A percentile compares a stretch with the other conserved stretches of the same genome.
These are phyloP conservation scores for Camillea tinctor DNA, from an alignment of 2,329 filamentous ascomycete genomes.

Conservation along the genomic window DNA sequence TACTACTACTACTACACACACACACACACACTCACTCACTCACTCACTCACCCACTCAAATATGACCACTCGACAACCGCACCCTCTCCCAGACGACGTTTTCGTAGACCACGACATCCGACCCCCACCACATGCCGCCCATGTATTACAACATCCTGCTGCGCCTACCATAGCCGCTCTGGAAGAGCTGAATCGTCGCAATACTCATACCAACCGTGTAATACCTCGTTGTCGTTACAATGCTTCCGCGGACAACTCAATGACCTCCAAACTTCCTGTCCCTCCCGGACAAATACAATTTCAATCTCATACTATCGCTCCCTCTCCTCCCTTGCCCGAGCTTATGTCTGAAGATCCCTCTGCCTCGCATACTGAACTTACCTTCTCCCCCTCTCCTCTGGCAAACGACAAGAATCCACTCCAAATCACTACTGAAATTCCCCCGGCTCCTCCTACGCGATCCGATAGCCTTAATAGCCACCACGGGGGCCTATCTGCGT, in stretches of 20 bases:
- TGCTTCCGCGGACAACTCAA: conserved; percentile 9
- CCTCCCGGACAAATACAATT: conserved; percentile 33
- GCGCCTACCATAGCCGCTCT: conserved; percentile 21
- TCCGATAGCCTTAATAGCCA: conserved; percentile 40
- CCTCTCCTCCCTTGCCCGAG: conserved; percentile 34
- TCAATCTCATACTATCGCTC: conserved; percentile 39
- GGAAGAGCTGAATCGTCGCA: conserved; percentile 28
- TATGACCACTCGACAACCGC: conserved; percentile 29
- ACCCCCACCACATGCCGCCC: conserved; percentile 15
- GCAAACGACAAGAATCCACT: conserved; percentile 27
- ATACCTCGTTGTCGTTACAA: conserved; percentile 15
- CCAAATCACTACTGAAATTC: conserved; percentile 39
- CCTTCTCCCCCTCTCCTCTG: conserved; percentile 20
- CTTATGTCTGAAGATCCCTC: conserved; percentile 16
- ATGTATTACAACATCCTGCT: conserved; percentile 15
- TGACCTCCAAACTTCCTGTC: conserved; percentile 16
- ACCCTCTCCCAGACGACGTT: conserved; percentile 24
- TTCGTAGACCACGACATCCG: conserved; percentile 21
- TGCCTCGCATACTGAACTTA: conserved; percentile 13
- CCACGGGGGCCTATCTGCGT: conserved; percentile 30
- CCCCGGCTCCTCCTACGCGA: conserved; percentile 23
- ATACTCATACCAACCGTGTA: conserved; percentile 25
- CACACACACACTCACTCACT: no score
- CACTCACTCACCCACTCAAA: no score
- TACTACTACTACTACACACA: not conserved